phyloP scores from a whole-genome alignment of 1,284 basidiomycete genomes.

The Sporisorium iseilematis-ciliati region DNA sequence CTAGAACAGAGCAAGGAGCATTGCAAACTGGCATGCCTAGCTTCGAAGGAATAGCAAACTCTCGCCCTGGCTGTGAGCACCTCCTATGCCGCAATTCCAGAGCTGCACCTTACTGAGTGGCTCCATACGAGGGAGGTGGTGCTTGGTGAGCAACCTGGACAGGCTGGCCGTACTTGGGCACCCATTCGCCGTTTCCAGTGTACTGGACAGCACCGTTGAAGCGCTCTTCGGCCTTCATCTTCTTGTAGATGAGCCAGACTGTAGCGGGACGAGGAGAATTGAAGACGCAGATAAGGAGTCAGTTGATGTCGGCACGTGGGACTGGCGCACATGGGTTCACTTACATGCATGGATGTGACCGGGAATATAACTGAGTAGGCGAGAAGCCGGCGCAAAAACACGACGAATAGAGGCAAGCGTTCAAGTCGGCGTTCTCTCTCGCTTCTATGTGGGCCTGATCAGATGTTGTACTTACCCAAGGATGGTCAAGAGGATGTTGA shows the following conservation, averaged over 20 bases:
- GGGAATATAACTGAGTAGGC: slow-evolving; percentile 29
- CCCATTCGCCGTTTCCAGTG: slow-evolving; percentile 56
- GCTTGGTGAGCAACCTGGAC: slow-evolving; percentile 21
- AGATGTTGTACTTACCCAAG: slow-evolving; percentile 69
- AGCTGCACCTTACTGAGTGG: slow-evolving; percentile 17
- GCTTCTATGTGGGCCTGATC: neutral
- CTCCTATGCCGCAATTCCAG: too few relatives aligned
- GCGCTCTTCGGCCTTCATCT: slow-evolving; percentile 58
- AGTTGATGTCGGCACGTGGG: neutral
- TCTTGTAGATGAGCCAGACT: slow-evolving; percentile 58
- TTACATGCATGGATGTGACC: slow-evolving; percentile 51
- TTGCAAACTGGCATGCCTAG: too few relatives aligned
- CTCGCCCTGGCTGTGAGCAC: neutral
- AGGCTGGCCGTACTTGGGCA: slow-evolving; percentile 35
- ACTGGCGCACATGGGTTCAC: neutral
- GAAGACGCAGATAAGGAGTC: too few relatives aligned
- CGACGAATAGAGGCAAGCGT: neutral
- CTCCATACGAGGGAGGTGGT: slow-evolving; percentile 44
- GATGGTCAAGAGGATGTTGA: slow-evolving; percentile 82
- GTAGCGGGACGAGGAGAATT: neutral
- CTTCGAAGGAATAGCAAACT: too few relatives aligned
- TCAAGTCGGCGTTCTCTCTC: neutral
- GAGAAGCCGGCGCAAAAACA: neutral
- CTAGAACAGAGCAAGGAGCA: too few relatives aligned
- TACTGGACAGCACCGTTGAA: slow-evolving; percentile 49